Conservation (phyloP, 2,329 filamentous ascomycete genomes). For the Penicillium sp. region DNA sequence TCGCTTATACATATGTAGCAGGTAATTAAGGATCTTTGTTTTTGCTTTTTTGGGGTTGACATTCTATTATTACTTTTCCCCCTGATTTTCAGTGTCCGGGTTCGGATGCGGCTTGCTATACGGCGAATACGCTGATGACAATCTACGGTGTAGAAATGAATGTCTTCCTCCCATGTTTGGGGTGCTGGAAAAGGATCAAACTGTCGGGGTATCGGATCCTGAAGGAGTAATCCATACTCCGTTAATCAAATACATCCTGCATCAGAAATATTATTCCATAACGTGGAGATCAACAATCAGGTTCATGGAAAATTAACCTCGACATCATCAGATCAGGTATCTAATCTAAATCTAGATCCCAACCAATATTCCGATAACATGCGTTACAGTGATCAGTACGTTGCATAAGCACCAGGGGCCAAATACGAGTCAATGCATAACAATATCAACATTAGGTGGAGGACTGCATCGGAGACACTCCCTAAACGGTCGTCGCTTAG, state of each 20-base stretch:
- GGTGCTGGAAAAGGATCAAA: not conserved
- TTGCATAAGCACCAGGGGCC: not conserved
- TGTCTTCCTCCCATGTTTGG: not conserved
- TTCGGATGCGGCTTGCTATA: not conserved
- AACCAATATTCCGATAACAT: not conserved
- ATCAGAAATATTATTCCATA: not conserved
- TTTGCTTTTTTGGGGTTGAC: not conserved
- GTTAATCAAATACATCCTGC: not conserved
- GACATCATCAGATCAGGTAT: conserved; percentile 1
- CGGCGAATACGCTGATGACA: not conserved
- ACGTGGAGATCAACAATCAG: not conserved
- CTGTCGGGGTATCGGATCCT: not conserved
- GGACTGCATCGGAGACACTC: conserved; percentile 15
- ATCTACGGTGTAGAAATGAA: not conserved
- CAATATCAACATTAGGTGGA: conserved; percentile 3
- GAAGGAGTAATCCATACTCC: not conserved
- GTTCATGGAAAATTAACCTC: not conserved
- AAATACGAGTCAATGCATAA: conserved; percentile 2
- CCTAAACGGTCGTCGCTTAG: conserved; percentile 17
- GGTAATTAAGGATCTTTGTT: not conserved
- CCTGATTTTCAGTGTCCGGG: conserved; percentile 2
- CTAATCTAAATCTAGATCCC: conserved; percentile 4
- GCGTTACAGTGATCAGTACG: not conserved
- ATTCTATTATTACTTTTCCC: conserved; percentile 2
- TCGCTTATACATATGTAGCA: conserved; percentile 9